Evolutionary conservation across 2,329 filamentous ascomycete genomes (phyloP), one percentile per base, ranked within the genome.

Genomic region (Elsinoe perseae): DNA sequence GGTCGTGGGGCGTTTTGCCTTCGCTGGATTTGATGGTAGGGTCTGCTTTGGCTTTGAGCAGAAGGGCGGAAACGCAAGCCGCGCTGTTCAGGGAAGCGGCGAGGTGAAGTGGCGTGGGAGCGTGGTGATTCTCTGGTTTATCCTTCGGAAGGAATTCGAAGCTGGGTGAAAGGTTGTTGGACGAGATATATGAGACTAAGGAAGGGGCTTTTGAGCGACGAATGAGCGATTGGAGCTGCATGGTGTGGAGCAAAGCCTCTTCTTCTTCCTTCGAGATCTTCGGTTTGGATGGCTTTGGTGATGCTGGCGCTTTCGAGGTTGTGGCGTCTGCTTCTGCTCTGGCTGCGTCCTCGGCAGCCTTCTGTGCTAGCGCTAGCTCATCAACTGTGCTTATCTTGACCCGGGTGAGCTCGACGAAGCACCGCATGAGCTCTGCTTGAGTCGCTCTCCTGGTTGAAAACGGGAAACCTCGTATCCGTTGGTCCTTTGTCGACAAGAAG

Each of bases 381-480:
- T 88, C 80, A 25, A 97, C 80, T 60, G 87, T 85, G 50, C 82
- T 83, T 46, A 95, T 79, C 70, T 98, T 96, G 14, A 96, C 79
- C 14, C 93, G 79, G 0, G 93, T 98, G 28, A 98, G 79, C 73
- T 98, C 93, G 60, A 95, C 87, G 65, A 96, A 98, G 0, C 87
- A 87, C 36, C 92, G 83, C 86, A 97, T 93, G 0, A 98, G 82
- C 70, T 98, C 93, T 48, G 86, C 88, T 66, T 97, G 91, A 0
- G 93, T 98, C 0, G 93, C 89, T 57, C 93, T 80, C 10, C 90
- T 81, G 7, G 93, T 98, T 69, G 81, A 95, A 70, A 98, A 98
- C 0, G 93, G 93, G 61, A 98, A 96, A 0, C 88, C 86, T 56
- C 93, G 80, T 64, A 95, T 78, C 32, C 93, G 79, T 1, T 84